These are phyloP conservation scores for Panicum virgatum DNA, from an alignment of 202 grass and related monocot species.

Conservation along the genomic window DNA sequence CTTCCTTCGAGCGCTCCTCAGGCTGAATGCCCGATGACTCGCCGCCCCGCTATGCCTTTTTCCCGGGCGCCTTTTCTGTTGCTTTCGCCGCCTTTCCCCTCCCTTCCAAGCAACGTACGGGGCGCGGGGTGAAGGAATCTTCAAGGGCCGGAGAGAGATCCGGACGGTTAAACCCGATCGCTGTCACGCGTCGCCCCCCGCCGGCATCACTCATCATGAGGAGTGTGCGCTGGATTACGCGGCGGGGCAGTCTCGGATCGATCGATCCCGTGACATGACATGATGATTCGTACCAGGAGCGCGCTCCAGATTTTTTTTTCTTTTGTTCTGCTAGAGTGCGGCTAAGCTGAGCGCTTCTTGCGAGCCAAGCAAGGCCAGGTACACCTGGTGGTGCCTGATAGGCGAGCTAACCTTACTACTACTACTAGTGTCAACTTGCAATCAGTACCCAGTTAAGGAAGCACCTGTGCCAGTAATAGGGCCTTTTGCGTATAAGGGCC, in stretches of 20 bases:
- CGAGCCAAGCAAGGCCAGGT: slow-evolving; percentile 8
- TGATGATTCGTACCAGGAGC: not conserved
- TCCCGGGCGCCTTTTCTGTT: not conserved
- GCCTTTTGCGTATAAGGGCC: not conserved
- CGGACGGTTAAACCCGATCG: not conserved
- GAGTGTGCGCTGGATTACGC: not conserved
- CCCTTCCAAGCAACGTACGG: slow-evolving; percentile 29
- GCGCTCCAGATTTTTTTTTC: slow-evolving; percentile 12
- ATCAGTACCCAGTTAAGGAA: not conserved
- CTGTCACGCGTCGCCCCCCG: not conserved
- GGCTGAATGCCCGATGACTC: not conserved
- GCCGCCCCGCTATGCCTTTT: not conserved
- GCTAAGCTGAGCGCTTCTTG: slow-evolving; percentile 7
- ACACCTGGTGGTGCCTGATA: not conserved
- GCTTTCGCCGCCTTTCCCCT: slow-evolving; percentile 29
- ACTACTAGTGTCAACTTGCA: not conserved
- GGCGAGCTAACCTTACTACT: not conserved
- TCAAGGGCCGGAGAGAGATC: not conserved
- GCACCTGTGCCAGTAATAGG: not conserved
- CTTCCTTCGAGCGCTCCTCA: not conserved
- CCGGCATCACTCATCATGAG: no score
- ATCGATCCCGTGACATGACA: not conserved
- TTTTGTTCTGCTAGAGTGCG: not conserved
- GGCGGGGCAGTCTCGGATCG: not conserved
- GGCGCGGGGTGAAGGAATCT: not conserved